Conservation (phyloP, 1,139 yeast genomes). For the Blastobotrys malaysiensis region DNA sequence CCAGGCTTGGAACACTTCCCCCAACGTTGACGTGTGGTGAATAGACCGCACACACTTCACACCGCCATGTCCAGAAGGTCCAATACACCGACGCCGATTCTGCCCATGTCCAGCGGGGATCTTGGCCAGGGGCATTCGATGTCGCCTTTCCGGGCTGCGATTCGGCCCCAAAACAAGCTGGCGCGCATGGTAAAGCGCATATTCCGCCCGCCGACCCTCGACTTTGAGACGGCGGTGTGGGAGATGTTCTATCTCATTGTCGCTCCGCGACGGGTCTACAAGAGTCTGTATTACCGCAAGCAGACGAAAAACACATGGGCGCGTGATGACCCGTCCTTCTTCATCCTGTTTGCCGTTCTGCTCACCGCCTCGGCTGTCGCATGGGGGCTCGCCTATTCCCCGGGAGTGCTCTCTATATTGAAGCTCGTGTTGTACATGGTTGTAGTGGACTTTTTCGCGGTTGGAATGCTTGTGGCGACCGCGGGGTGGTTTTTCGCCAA, state of each 20-base stretch:
- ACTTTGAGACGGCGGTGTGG: constrained; percentile 91
- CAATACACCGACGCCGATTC: neutral
- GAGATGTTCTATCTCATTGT: constrained; percentile 70
- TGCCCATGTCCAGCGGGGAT: constrained; percentile 4
- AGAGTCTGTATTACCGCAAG: constrained; percentile 72
- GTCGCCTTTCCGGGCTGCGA: neutral
- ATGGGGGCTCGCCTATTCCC: constrained; percentile 84
- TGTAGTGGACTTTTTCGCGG: constrained; percentile 70
- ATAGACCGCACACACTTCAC: neutral
- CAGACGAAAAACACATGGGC: constrained; percentile 71
- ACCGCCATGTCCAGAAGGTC: neutral
- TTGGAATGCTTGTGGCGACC: constrained; percentile 66
- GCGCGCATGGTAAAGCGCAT: constrained; percentile 40
- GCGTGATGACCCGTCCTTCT: constrained; percentile 87
- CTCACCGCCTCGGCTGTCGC: constrained; percentile 72
- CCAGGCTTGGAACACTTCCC: neutral
- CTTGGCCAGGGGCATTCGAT: neutral
- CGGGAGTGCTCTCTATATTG: constrained; percentile 53
- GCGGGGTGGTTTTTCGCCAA: constrained; percentile 69
- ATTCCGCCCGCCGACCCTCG: constrained; percentile 73
- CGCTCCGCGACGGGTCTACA: constrained; percentile 76
- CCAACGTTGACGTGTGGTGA: neutral
- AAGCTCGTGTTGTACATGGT: constrained; percentile 75
- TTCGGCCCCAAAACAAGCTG: constrained; percentile 14
- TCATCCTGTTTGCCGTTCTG: constrained; percentile 60